Conservation (phyloP, 495 filamentous ascomycete genomes). For the Penicillium flavigenum region DNA sequence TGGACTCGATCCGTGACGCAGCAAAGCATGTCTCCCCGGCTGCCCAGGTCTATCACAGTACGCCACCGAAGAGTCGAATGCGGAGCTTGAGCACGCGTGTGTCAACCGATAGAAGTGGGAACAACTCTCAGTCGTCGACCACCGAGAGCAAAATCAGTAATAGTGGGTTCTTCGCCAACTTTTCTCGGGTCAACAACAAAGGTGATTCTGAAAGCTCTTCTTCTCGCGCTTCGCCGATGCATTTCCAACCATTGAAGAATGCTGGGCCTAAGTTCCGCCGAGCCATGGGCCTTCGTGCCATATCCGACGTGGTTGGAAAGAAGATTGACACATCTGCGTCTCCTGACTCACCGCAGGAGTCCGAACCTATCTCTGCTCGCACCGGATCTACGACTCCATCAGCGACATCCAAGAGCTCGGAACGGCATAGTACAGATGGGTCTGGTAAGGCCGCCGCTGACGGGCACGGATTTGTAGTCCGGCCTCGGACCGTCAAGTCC, state of each 20-base stretch:
- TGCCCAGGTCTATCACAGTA: constrained; percentile 61
- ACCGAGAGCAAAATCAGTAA: constrained; percentile 39
- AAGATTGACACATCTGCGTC: constrained; percentile 37
- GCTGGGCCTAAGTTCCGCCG: constrained; percentile 50
- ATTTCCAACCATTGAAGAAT: constrained; percentile 38
- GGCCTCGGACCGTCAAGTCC: constrained; percentile 56
- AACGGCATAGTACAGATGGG: constrained; percentile 63
- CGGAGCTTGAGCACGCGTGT: constrained; percentile 47
- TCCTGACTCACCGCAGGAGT: constrained; percentile 63
- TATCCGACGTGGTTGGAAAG: constrained; percentile 66
- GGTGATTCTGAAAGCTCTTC: constrained; percentile 48
- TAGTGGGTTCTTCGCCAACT: constrained; percentile 48
- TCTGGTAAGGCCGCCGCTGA: constrained; percentile 62
- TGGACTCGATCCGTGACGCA: constrained; percentile 55
- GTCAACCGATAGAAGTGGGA: constrained; percentile 30
- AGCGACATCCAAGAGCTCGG: constrained; percentile 71
- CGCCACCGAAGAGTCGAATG: constrained; percentile 45
- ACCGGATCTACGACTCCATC: constrained; percentile 88
- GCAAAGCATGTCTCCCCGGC: constrained; percentile 39
- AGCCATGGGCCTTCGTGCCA: constrained; percentile 68
- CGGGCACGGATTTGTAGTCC: constrained; percentile 48
- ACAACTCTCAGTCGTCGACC: constrained; percentile 44
- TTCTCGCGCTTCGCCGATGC: constrained; percentile 53
- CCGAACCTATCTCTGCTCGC: constrained; percentile 65
- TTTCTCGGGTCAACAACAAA: constrained; percentile 41